Evolutionary conservation across 352 stramenopile genomes (phyloP).

Genomic region (Phytophthora multivora): DNA sequence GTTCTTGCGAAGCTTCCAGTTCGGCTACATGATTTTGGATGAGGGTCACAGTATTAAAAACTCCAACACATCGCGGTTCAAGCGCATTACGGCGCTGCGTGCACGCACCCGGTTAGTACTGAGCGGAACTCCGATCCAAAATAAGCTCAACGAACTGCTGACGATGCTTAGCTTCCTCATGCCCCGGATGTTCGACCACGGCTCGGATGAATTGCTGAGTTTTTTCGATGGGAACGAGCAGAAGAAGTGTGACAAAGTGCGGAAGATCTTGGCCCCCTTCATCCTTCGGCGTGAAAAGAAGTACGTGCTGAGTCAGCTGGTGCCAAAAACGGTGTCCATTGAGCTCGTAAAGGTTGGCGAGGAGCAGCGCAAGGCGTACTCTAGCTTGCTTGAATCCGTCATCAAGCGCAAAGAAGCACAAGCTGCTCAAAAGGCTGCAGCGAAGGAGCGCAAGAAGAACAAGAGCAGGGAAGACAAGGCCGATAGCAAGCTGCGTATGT

Average conservation of each 20-base stretch:
- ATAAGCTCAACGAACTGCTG: slow-evolving; percentile 89
- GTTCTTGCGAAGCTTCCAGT: slow-evolving; percentile 78
- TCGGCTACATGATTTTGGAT: slow-evolving; percentile 94
- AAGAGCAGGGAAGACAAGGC: slow-evolving; percentile 49
- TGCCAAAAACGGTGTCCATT: slow-evolving; percentile 83
- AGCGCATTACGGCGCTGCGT: slow-evolving; percentile 82
- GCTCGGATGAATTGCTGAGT: slow-evolving; percentile 75
- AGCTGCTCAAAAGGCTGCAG: slow-evolving; percentile 46
- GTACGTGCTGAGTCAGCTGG: slow-evolving; percentile 94
- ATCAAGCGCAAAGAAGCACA: slow-evolving; percentile 63
- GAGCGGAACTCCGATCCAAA: slow-evolving; percentile 91
- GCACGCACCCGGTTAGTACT: slow-evolving; percentile 78
- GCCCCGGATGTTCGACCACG: slow-evolving; percentile 90
- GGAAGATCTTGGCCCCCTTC: slow-evolving; percentile 96
- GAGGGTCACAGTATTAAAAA: slow-evolving; percentile 95
- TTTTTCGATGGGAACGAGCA: slow-evolving; percentile 86
- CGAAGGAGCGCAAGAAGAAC: slow-evolving; percentile 68
- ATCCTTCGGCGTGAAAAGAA: slow-evolving; percentile 96
- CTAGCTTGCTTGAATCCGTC: slow-evolving; percentile 67
- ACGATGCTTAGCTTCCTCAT: slow-evolving; percentile 93
- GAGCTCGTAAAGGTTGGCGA: slow-evolving; percentile 85
- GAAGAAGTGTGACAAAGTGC: slow-evolving; percentile 85
- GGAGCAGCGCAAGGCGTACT: slow-evolving; percentile 89
- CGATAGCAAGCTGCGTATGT: slow-evolving; percentile 48
- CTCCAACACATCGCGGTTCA: slow-evolving; percentile 88